A percentile compares a stretch with the other conserved stretches of the same genome.
Conservation (phyloP, 2,329 filamentous ascomycete species). For the Hymenoscyphus albidus region DNA sequence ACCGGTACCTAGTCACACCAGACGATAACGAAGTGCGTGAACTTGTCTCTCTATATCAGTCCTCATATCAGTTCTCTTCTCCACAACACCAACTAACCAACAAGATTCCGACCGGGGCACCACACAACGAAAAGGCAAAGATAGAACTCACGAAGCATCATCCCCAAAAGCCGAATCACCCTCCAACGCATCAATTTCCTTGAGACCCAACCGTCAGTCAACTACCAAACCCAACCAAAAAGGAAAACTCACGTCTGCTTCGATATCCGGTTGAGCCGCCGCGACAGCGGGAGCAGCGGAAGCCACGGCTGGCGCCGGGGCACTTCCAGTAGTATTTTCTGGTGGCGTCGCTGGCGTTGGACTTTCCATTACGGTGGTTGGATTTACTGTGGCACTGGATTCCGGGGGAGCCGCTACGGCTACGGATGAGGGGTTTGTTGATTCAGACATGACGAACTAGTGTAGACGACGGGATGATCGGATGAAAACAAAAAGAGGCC, state of each 20-base stretch:
- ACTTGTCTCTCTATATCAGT: slow-evolving; percentile 3
- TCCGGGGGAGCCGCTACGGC: not conserved
- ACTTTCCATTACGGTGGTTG: not conserved
- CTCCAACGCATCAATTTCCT: slow-evolving; percentile 11
- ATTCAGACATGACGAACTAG: not conserved
- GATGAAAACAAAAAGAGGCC: not conserved
- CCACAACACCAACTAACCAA: not conserved
- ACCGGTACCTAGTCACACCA: slow-evolving; percentile 15
- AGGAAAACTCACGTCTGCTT: slow-evolving; percentile 4
- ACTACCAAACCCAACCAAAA: not conserved
- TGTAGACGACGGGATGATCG: not conserved
- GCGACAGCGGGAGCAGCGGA: not conserved
- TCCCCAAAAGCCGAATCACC: slow-evolving; percentile 15
- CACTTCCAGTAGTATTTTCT: not conserved
- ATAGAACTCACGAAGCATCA: slow-evolving; percentile 11
- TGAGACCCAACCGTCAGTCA: not conserved
- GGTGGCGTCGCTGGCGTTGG: not conserved
- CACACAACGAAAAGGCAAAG: not conserved
- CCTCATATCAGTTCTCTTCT: too few relatives aligned
- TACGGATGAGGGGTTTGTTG: not conserved
- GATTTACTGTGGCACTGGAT: not conserved
- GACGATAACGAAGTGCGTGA: slow-evolving; percentile 10
- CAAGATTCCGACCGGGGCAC: not conserved
- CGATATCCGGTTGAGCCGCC: slow-evolving; percentile 1
- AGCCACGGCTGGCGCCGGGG: not conserved